Base-by-base conservation (phyloP, 441 rosid species). In the Manihot esculenta region DNA sequence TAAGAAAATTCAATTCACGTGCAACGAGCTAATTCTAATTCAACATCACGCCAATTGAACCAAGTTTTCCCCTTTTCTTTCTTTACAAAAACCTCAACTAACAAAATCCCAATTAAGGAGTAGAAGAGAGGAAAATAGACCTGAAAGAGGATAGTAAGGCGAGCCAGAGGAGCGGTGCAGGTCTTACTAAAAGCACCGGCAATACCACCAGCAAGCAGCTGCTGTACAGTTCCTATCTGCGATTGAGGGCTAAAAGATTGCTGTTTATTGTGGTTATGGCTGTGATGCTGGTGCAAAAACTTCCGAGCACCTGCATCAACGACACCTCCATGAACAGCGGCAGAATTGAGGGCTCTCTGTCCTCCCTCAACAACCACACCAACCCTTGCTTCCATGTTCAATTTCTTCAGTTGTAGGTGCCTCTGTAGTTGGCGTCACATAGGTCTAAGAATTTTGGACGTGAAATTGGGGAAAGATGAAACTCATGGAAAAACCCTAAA, bases 151-250 rank as follows among this genome's bases (percentile, higher is more conserved):
- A 93, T 93, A 61, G 97, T 91, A 71, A 91, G 87, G 42, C 98
- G 96, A 74, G 92, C 91, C 1, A 93, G 89, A 78, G 98, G 98
- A 18, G 98, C 97, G 2, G 98, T 93, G 54, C 96, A 91, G 8
- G 98, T 93, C 80, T 93, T 91, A 85, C 93, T 81, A 62, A 93
- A 83, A 27, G 96, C 98, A 21, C 98, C 98, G 8, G 97, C 96
- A 63, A 91, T 69, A 58, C 98, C 98, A 44, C 98, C 98, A 5
- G 98, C 94, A 5, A 91, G 66, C 47, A 93, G 82, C 72, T 85
- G 88, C 42, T 79, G 84, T 4, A 88, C 59, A 11, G 88, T 78
- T 20, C 93, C 96, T 17, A 88, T 58, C 73, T 84, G 86, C 14
- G 80, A 61, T 53, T 87, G 88, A 51, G 72, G 84, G 59, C 72